Percentiles rank a stretch among this genome's conserved stretches.
Conservation (phyloP, 2,329 filamentous ascomycete species). For the Pseudocercospora macadamiae region DNA sequence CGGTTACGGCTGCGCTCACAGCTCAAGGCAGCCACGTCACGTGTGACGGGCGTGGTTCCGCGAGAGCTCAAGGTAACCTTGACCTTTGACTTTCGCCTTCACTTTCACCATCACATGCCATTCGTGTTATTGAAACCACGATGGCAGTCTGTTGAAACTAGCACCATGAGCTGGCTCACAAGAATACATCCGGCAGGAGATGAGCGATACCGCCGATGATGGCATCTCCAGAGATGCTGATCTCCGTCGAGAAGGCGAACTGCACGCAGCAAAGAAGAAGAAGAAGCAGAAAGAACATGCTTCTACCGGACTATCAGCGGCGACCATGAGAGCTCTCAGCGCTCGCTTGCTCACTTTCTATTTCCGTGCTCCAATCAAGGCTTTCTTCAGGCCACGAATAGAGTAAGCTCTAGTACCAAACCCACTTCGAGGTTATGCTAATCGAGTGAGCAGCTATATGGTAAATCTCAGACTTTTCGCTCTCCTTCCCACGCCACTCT, state of each 20-base stretch:
- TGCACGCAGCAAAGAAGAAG: slow-evolving; percentile 16
- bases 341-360: slow-evolving; percentile 87
- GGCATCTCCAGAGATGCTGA: slow-evolving; percentile 20
- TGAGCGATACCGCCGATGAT: slow-evolving; percentile 23
- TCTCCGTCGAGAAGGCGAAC: slow-evolving; percentile 14
- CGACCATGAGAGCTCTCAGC: slow-evolving; percentile 79
- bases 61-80: background rate
- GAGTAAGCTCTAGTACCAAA: slow-evolving; percentile 63
- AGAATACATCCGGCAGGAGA: slow-evolving; percentile 10
- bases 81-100: background rate
- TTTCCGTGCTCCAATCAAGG: slow-evolving; percentile 87
- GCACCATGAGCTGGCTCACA: slow-evolving; percentile 1
- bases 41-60: background rate
- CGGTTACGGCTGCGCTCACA: background rate
- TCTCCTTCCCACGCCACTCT: background rate
- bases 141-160: slow-evolving; percentile 1
- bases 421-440: slow-evolving; percentile 8
- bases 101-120: slow-evolving; percentile 1
- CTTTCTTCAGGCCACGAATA: slow-evolving; percentile 87
- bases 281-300: slow-evolving; percentile 61
- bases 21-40: slow-evolving; percentile 1
- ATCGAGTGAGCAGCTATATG: slow-evolving; percentile 50
- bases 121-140: background rate
- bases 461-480: slow-evolving; percentile 37
- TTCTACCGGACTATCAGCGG: slow-evolving; percentile 77